Percentiles rank a stretch among this genome's conserved stretches.
phyloP scores from a whole-genome alignment of 2,329 filamentous ascomycete genomes.

The Microascus cirrosus region DNA sequence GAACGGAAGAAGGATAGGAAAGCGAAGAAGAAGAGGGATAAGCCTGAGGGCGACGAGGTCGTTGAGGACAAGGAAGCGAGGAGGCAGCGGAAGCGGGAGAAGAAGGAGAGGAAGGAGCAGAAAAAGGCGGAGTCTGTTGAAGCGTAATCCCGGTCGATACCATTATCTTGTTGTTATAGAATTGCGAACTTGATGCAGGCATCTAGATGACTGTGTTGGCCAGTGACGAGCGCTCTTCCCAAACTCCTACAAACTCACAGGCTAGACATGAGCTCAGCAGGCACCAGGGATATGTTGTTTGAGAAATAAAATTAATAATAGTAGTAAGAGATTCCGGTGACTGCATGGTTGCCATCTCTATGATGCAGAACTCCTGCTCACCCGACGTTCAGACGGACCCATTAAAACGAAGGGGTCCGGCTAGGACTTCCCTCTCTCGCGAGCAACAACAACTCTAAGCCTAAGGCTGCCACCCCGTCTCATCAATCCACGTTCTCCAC shows the following conservation, averaged over 20 bases:
- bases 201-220: neutral
- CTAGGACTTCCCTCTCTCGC: neutral
- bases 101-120: constrained; percentile 4
- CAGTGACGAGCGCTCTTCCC: too few species aligned
- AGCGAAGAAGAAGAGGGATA: neutral
- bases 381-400: neutral
- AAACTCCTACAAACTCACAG: too few species aligned
- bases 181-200: neutral
- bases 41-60: neutral
- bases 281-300: too few species aligned
- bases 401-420: neutral
- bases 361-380: neutral
- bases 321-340: too few species aligned
- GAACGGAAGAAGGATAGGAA: neutral
- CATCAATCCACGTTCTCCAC: constrained; percentile 65
- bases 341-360: neutral
- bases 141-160: neutral
- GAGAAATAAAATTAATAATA: neutral
- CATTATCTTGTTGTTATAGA: neutral
- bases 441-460: neutral
- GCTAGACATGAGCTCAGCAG: too few species aligned
- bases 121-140: constrained; percentile 12
- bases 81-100: constrained; percentile 2
- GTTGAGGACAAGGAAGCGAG: constrained; percentile 1
- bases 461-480: constrained; percentile 10